Base-by-base conservation (phyloP, 139 green algal genomes). In the Coccomyxa sp. region DNA sequence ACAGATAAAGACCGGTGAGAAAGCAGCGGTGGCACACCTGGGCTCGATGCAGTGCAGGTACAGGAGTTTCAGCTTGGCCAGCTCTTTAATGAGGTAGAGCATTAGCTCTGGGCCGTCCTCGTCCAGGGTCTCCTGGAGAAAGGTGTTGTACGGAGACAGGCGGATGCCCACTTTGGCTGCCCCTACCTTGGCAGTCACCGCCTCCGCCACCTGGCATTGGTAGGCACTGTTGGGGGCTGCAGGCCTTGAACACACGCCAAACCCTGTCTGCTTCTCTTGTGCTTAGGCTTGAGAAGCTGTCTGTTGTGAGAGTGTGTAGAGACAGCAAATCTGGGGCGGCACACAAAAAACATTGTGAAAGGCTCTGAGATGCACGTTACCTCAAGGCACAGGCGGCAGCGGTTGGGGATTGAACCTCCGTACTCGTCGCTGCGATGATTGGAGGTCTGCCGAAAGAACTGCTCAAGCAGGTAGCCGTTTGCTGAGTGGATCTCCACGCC, bases 41-140 rank as follows among this genome's bases (percentile, higher is more conserved):
- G 86, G 83, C 83, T 95, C 90, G 0, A 96, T 82, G 44, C 92
- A 83, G 87, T 97, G 93, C 7, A 95, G 40, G 79, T 95, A 96
- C 0, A 89, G 81, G 76, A 95, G 79, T 73, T 81, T 74, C 35
- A 76, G 77, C 75, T 84, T 82, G 73, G 92, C 89, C 24, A 97
- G 82, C 81, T 91, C 75, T 81, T 93, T 83, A 68, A 91, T 70
- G 50, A 96, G 85, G 77, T 92, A 94, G 50, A 54, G 34, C 69
- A 82, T 75, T 24, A 87, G 54, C 44, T 82, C 83, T 87, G 90
- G 38, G 9, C 79, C 54, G 36, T 90, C 83, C 50, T 85, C 73
- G 81, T 83, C 79, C 50, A 55, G 22, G 6, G 64, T 34, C 29
- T 77, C 73, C 6, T 77, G 39, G 39, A 68, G 44, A 81, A 91